Evolutionary conservation across 805 yeast genomes (phyloP).

Genomic region (Torulaspora franciscae): DNA sequence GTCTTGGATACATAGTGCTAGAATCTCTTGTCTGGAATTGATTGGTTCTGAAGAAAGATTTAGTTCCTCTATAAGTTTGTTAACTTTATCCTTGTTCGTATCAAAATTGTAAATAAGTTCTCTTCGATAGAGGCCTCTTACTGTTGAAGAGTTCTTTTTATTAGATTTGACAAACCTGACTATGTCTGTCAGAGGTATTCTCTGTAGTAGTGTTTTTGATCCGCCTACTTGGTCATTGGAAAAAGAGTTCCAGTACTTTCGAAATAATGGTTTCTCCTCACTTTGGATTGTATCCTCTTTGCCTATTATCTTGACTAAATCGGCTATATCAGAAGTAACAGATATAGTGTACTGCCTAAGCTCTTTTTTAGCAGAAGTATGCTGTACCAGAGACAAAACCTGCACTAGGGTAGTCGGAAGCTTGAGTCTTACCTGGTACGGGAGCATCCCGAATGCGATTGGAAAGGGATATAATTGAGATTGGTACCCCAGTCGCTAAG

Average conservation of each 20-base stretch:
- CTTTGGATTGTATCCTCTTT: background rate
- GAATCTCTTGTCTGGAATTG: constrained; percentile 5
- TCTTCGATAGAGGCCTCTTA: constrained; percentile 14
- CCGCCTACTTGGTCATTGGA: background rate
- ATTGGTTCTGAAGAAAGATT: background rate
- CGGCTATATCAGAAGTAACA: background rate
- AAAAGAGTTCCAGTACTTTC: constrained; percentile 7
- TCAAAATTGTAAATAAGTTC: constrained; percentile 10
- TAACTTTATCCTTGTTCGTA: background rate
- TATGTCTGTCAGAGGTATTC: background rate
- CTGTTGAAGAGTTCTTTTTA: constrained; percentile 9
- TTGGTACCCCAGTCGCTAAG: too few relatives aligned
- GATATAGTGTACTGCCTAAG: background rate
- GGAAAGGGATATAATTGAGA: background rate
- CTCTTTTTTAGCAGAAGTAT: background rate
- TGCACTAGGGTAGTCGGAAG: background rate
- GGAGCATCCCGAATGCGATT: background rate
- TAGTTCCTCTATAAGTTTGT: background rate
- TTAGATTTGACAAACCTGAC: constrained; percentile 5
- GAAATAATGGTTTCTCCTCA: constrained; percentile 4
- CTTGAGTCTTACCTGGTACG: background rate
- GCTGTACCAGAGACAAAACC: background rate
- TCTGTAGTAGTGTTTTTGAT: background rate
- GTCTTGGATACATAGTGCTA: constrained; percentile 20
- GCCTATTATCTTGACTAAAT: background rate